Conservation (phyloP, 768 basidiomycete genomes). For the Kwoniella bestiolae region DNA sequence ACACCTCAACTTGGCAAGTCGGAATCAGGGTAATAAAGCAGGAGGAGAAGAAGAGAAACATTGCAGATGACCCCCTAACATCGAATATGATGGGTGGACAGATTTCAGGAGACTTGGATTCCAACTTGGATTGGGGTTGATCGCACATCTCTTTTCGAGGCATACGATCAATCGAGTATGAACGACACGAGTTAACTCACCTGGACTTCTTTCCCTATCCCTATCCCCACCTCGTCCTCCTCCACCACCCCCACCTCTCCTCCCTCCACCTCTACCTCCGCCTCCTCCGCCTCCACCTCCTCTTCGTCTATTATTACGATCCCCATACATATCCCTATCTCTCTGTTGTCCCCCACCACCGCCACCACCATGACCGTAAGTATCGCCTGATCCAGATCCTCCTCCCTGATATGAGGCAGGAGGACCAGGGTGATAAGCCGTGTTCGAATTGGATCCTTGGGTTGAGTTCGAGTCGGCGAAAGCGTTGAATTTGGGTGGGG, state of each 20-base stretch:
- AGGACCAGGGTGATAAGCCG: too few species aligned
- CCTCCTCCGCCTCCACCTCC: conserved; percentile 9
- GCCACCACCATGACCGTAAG: background rate
- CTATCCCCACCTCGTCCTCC: conserved; percentile 60
- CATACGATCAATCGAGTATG: background rate
- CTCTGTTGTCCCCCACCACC: background rate
- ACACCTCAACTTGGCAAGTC: background rate
- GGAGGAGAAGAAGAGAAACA: too few species aligned
- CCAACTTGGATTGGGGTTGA: too few species aligned
- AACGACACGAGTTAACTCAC: conserved; percentile 63
- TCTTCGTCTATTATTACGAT: conserved; percentile 7
- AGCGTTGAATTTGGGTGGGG: conserved; percentile 14
- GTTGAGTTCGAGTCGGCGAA: conserved; percentile 3
- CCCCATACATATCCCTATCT: conserved; percentile 10
- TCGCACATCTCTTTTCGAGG: conserved; percentile 36
- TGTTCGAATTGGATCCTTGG: background rate
- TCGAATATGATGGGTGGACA: too few species aligned
- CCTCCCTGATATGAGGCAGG: too few species aligned
- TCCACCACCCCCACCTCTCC: conserved; percentile 53
- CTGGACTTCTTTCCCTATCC: conserved; percentile 58
- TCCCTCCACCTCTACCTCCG: background rate
- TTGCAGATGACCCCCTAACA: too few species aligned
- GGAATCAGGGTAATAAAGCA: background rate
- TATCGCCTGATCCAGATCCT: background rate
- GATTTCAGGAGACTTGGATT: too few species aligned